These are phyloP conservation scores for Exophiala spinifera DNA, from an alignment of 2,329 filamentous ascomycete genomes.

Conservation along the genomic window DNA sequence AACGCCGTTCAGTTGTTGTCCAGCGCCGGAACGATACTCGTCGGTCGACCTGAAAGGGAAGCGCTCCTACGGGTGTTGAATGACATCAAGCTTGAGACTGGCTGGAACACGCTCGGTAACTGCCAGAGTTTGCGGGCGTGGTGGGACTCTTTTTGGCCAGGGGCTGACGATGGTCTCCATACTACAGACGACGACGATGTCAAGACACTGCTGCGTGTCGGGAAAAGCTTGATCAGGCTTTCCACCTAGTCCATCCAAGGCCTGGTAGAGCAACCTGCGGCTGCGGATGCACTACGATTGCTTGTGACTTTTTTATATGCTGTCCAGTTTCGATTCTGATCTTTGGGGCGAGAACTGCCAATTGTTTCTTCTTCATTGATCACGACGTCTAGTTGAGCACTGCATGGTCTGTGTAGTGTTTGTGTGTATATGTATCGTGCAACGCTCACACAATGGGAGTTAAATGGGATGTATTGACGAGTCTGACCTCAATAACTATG, in stretches of 20 bases:
- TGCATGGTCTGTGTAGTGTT: too few species aligned
- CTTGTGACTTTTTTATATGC: too few species aligned
- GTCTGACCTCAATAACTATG: too few species aligned
- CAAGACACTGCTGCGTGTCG: not conserved
- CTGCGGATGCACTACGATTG: too few species aligned
- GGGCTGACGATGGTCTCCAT: not conserved
- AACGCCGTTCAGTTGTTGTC: conserved; percentile 1
- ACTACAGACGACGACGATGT: conserved; percentile 3
- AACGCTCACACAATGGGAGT: too few species aligned
- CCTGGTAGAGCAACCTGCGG: too few species aligned
- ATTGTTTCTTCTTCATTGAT: too few species aligned
- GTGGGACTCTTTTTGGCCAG: conserved; percentile 1
- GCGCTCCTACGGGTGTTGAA: conserved; percentile 1
- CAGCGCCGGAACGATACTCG: not conserved
- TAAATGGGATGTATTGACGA: too few species aligned
- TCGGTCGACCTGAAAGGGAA: not conserved
- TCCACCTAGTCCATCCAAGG: not conserved
- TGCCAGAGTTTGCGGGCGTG: not conserved
- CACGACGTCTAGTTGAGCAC: too few species aligned
- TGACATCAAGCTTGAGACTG: conserved; percentile 2
- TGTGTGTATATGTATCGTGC: too few species aligned
- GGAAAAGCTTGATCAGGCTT: conserved; percentile 4
- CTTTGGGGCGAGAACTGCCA: too few species aligned
- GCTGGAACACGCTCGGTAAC: conserved; percentile 1
- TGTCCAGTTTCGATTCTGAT: too few species aligned